phyloP scores from a whole-genome alignment of 179 eudicot species.

The Nepenthes alata region DNA sequence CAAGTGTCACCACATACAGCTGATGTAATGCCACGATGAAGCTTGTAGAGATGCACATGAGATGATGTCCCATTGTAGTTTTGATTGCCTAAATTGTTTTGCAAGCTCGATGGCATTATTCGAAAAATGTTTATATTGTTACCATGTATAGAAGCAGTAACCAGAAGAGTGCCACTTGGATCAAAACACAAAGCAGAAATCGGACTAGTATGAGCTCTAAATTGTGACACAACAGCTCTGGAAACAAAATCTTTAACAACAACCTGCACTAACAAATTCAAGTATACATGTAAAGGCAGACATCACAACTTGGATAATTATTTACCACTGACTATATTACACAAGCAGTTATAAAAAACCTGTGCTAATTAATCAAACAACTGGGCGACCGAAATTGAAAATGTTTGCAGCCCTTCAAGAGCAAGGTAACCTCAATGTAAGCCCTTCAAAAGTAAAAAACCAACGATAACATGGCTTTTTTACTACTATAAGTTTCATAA shows the following conservation, averaged over 20 bases:
- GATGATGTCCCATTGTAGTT: conserved; percentile 60
- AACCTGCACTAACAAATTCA: conserved; percentile 47
- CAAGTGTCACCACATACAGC: conserved; percentile 46
- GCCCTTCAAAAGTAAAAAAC: not conserved
- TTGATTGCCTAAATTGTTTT: conserved; percentile 34
- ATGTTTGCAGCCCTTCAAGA: not conserved
- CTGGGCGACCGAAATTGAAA: not conserved
- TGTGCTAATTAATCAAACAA: not conserved
- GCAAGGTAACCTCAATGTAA: not conserved
- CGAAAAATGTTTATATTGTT: conserved; percentile 84
- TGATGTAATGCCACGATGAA: conserved; percentile 93
- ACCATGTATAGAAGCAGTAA: conserved; percentile 88
- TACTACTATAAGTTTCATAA: not conserved
- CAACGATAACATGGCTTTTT: not conserved
- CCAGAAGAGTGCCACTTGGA: conserved; percentile 92
- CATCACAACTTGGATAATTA: not conserved
- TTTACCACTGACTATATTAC: not conserved
- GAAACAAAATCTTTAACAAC: conserved; percentile 67
- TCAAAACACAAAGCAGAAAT: conserved; percentile 91
- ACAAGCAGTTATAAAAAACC: not conserved
- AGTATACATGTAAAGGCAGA: not conserved
- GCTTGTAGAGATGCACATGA: conserved; percentile 88
- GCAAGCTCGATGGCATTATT: conserved; percentile 49
- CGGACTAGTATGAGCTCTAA: conserved; percentile 90
- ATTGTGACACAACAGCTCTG: conserved; percentile 67